phyloP scores from a whole-genome alignment of 441 rosid genomes.

The Gossypium gossypioides region DNA sequence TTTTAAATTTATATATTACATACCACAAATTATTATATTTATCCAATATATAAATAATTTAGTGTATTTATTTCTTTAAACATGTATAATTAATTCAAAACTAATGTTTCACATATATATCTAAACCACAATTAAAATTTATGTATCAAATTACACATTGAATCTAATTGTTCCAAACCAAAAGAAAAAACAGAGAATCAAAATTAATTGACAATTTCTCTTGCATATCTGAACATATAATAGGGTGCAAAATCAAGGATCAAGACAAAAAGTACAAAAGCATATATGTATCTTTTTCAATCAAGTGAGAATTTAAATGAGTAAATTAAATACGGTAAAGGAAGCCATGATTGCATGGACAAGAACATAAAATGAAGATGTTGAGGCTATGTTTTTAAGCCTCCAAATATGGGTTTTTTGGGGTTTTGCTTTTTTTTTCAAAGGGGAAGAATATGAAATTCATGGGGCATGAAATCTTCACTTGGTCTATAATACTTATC shows the following conservation, averaged over 20 bases:
- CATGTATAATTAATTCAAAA: no score
- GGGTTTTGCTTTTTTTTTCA: slow-evolving; percentile 18
- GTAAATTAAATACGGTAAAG: background rate
- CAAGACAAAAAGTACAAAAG: background rate
- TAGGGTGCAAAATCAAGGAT: background rate
- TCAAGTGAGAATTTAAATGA: background rate
- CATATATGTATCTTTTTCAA: background rate
- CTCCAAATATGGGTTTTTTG: background rate
- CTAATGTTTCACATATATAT: no score
- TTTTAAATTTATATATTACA: no score
- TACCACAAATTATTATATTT: no score
- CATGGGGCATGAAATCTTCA: slow-evolving; percentile 97
- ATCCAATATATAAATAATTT: no score
- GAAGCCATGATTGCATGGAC: background rate
- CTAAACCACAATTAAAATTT: no score
- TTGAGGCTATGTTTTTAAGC: background rate
- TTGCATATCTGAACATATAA: slow-evolving; percentile 1
- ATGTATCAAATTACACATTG: no score
- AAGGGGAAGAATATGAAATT: slow-evolving; percentile 58
- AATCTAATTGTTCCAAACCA: no score
- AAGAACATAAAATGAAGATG: background rate
- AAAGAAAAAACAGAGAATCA: no score
- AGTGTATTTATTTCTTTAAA: no score
- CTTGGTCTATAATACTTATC: slow-evolving; percentile 91
- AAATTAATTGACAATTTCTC: slow-evolving; percentile 6